These are phyloP conservation scores for Cantharellus anzutake DNA, from an alignment of 768 basidiomycete species.

Conservation along the genomic window DNA sequence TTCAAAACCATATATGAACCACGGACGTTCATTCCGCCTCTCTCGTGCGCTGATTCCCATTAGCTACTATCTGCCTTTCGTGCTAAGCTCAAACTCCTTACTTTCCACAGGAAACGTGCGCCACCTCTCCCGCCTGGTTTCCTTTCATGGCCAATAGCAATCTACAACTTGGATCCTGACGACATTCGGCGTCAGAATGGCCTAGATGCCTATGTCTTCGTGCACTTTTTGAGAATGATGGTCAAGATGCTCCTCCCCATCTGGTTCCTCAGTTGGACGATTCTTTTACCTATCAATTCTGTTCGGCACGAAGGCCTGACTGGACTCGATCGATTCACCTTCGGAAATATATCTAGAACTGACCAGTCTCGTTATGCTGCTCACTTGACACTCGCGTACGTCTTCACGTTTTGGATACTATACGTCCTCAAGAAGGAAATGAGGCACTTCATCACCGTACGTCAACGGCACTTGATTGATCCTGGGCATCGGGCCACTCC, in stretches of 20 bases:
- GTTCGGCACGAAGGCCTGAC: constrained; percentile 23
- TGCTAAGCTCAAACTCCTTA: constrained; percentile 9
- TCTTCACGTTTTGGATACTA: constrained; percentile 77
- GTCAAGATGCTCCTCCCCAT: constrained; percentile 67
- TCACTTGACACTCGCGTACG: constrained; percentile 55
- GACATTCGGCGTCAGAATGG: constrained; percentile 44
- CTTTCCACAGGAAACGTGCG: constrained; percentile 32
- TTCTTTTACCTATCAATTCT: constrained; percentile 57
- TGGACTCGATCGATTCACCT: constrained; percentile 54
- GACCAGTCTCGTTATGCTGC: constrained; percentile 48
- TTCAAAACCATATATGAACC: constrained; percentile 87
- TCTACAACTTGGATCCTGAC: constrained; percentile 42
- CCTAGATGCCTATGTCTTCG: constrained; percentile 40
- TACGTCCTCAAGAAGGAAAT: constrained; percentile 71
- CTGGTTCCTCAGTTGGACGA: constrained; percentile 75
- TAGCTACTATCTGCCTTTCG: constrained; percentile 6
- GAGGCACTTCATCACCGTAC: constrained; percentile 53
- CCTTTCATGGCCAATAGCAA: constrained; percentile 46
- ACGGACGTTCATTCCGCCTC: constrained; percentile 42
- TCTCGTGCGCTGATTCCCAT: constrained; percentile 19
- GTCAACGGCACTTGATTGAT: constrained; percentile 68
- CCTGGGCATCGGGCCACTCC: constrained; percentile 53
- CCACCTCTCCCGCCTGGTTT: constrained; percentile 29
- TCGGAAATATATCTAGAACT: constrained; percentile 48
- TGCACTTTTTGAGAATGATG: constrained; percentile 43